Conservation (phyloP, 805 yeast genomes). For the Starmerella powellii region DNA sequence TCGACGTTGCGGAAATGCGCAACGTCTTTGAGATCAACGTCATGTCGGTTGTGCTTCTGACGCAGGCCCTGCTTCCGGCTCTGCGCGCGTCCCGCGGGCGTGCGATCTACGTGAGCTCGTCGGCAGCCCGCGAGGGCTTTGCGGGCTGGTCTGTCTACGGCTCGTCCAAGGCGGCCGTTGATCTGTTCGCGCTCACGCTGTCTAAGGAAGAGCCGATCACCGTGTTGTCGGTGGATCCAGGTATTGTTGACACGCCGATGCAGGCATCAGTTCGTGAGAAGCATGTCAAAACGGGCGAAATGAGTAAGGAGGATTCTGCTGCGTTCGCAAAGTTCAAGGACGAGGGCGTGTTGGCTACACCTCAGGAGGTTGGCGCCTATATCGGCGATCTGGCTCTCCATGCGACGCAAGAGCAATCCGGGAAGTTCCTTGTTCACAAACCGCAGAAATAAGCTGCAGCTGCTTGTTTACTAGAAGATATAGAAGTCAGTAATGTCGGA, state of each 20-base stretch:
- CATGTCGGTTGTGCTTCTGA: conserved; percentile 58
- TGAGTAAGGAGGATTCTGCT: conserved; percentile 48
- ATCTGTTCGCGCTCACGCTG: conserved; percentile 59
- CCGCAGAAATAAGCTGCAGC: too few species aligned
- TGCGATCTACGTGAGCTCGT: conserved; percentile 71
- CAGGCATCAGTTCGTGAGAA: conserved; percentile 63
- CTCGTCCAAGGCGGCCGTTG: conserved; percentile 79
- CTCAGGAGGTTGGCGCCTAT: conserved; percentile 59
- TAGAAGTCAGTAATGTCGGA: too few species aligned
- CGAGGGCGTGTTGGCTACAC: conserved; percentile 47
- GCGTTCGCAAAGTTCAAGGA: conserved; percentile 54
- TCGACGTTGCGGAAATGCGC: conserved; percentile 45
- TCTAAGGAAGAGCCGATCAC: conserved; percentile 57
- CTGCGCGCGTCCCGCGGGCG: conserved; percentile 47
- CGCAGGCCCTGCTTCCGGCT: conserved; percentile 36
- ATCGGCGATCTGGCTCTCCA: conserved; percentile 60
- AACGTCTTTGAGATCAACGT: conserved; percentile 60
- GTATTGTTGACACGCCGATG: conserved; percentile 88
- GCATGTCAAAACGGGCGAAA: conserved; percentile 37
- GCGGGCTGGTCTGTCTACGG: conserved; percentile 89
- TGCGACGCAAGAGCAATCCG: conserved; percentile 46
- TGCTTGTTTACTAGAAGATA: too few species aligned
- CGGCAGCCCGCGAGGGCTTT: conserved; percentile 56
- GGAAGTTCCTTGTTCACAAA: conserved; percentile 32
- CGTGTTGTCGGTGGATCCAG: conserved; percentile 76